Percentiles rank a stretch among this genome's conserved stretches.
These are phyloP conservation scores for Teunomyces atbi DNA, from an alignment of 805 yeast genomes.

Conservation along the genomic window DNA sequence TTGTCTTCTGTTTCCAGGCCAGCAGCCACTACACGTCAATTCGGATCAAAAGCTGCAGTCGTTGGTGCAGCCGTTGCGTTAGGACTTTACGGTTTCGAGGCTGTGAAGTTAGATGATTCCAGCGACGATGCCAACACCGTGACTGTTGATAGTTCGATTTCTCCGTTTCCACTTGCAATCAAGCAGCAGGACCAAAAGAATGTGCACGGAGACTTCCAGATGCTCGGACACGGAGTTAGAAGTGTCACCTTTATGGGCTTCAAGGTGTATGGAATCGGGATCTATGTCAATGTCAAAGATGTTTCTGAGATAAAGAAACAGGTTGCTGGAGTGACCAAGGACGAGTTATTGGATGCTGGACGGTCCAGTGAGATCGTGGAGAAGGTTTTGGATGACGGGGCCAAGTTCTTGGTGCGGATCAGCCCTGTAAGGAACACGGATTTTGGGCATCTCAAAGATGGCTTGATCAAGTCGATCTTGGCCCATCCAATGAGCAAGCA, in stretches of 20 bases:
- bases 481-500: conserved; percentile 61
- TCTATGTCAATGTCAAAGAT: conserved; percentile 71
- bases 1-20: neutral
- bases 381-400: conserved; percentile 55
- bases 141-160: conserved; percentile 49
- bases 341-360: conserved; percentile 44
- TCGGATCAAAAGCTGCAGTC: neutral
- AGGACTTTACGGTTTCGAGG: neutral
- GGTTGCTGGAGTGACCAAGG: conserved; percentile 1
- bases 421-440: conserved; percentile 90
- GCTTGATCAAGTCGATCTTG: conserved; percentile 75
- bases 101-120: conserved; percentile 9
- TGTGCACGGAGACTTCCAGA: conserved; percentile 40
- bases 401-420: conserved; percentile 68
- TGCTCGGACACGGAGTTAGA: conserved; percentile 81
- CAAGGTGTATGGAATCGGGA: conserved; percentile 84
- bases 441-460: conserved; percentile 85
- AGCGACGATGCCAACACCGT: conserved; percentile 24
- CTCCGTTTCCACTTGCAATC: conserved; percentile 43
- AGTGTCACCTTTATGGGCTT: conserved; percentile 78
- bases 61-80: conserved; percentile 1
- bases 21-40: neutral
- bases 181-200: conserved; percentile 8
- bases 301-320: conserved; percentile 11
- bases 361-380: conserved; percentile 53